These are phyloP conservation scores for Geotrichum aggregatum DNA, from an alignment of 1,139 yeast species.

Conservation along the genomic window DNA sequence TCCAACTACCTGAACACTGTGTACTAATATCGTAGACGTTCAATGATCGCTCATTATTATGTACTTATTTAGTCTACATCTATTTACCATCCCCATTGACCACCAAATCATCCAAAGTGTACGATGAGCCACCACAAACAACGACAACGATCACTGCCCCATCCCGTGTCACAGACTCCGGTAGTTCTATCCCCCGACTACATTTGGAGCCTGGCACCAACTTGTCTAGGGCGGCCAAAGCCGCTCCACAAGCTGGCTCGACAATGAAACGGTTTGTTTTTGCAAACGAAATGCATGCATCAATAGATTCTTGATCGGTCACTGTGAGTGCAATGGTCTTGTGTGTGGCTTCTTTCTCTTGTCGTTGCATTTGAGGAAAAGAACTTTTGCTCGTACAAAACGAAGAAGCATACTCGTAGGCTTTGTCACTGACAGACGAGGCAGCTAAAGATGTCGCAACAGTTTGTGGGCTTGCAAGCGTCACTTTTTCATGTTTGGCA, in stretches of 20 bases:
- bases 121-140: constrained; percentile 38
- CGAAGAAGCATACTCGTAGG: constrained; percentile 34
- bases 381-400: too few relatives aligned
- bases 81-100: neutral
- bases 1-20: too few relatives aligned
- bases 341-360: neutral
- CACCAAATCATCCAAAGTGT: constrained; percentile 34
- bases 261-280: constrained; percentile 49
- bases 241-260: constrained; percentile 78
- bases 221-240: constrained; percentile 48
- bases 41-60: too few relatives aligned
- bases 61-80: constrained; percentile 16
- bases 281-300: constrained; percentile 50
- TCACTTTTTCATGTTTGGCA: constrained; percentile 6
- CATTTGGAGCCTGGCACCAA: constrained; percentile 37
- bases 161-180: constrained; percentile 34
- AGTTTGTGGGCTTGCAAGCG: constrained; percentile 7
- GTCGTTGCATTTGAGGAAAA: neutral
- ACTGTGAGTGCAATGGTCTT: constrained; percentile 5
- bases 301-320: constrained; percentile 36
- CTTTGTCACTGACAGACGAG: constrained; percentile 51
- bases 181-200: constrained; percentile 28
- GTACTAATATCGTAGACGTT: too few relatives aligned
- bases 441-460: constrained; percentile 31
- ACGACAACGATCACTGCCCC: constrained; percentile 34